phyloP scores from a whole-genome alignment of 805 yeast species.

The Metschnikowia noctiluminum region DNA sequence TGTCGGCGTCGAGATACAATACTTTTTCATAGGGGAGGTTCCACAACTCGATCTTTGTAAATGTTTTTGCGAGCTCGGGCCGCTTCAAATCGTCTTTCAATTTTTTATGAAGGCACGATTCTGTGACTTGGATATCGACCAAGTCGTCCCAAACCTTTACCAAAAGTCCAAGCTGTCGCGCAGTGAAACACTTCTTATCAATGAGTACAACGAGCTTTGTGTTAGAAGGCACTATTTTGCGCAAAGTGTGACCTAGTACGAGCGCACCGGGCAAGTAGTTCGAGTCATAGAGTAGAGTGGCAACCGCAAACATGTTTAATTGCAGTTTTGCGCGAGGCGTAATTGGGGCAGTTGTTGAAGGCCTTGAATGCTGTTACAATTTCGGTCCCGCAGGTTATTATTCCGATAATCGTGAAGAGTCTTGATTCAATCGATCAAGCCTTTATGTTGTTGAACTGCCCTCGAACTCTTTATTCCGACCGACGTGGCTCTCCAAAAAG shows the following conservation, averaged over 20 bases:
- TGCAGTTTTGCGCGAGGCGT: background rate
- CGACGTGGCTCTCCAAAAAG: no score
- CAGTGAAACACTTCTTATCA: slow-evolving; percentile 26
- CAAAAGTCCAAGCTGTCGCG: slow-evolving; percentile 27
- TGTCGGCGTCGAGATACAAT: slow-evolving; percentile 20
- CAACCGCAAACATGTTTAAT: slow-evolving; percentile 15
- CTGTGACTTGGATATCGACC: slow-evolving; percentile 25
- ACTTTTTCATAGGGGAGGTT: slow-evolving; percentile 18
- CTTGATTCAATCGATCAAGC: no score
- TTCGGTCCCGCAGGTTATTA: no score
- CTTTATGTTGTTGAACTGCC: no score
- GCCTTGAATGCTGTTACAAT: background rate
- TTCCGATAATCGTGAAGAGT: no score
- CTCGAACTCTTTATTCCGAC: no score
- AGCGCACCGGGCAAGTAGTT: slow-evolving; percentile 58
- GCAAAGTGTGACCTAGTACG: slow-evolving; percentile 41
- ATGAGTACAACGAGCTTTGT: slow-evolving; percentile 31
- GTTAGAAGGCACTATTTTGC: slow-evolving; percentile 9
- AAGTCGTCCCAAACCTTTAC: slow-evolving; percentile 27
- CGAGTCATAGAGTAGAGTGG: slow-evolving; percentile 39
- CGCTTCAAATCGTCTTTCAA: slow-evolving; percentile 30
- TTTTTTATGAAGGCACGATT: slow-evolving; percentile 24
- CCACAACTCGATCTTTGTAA: slow-evolving; percentile 20
- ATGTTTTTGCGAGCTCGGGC: slow-evolving; percentile 19
- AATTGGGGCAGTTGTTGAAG: background rate